Base-by-base conservation (phyloP, 352 stramenopile species). In the Pythium scleroteichum region DNA sequence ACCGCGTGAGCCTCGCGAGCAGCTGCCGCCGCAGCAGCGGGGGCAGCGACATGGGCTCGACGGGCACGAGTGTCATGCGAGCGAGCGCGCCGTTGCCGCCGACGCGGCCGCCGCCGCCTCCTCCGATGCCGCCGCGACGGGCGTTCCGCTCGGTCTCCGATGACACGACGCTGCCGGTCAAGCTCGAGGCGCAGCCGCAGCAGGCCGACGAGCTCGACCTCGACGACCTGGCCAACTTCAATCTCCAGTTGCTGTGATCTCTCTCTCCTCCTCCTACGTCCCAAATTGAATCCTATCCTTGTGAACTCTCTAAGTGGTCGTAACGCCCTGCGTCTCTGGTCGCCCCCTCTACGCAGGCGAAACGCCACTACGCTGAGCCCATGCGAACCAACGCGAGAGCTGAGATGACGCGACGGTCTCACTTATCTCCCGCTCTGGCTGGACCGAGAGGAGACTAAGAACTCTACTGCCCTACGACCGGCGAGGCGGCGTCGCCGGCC, bases 201-300 rank as follows among this genome's bases (percentile, higher is more conserved):
- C 1, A 23, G 60, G 75, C 27, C 47, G 74, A 75, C 23, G 74
- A 88, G 14, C 60, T 19, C 3, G n/a, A 26, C 17, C 29, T 72
- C 27, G 79, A 90, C 59, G 82, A 90, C 51, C 64, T 92, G 52
- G 82, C 77, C 40, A 88, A 89, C 62, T 92, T 92, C 59, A 92
- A 72, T 20, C 77, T 92, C 45, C 72, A 85, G 66, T 60, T 92
- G 19, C 47, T 60, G 33, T 77, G 62, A 35, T 10, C 29, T 35
- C 10, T 10, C 29, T 35, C 29, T 35, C 10, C n/a, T n/a, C n/a
- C n/a, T n/a, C n/a, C n/a, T n/a, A n/a, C 10, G 29, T 35, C 29
- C 5, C 5, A 5, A 35, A 35, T 10, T 35, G 29, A 35, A 35
- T 35, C 10, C 29, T 35, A 35, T 35, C 5, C 29, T 35, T 35